A percentile compares a stretch with the other conserved stretches of the same genome.
Evolutionary conservation across 441 rosid genomes (phyloP).

Genomic region (Erysimum cheiri): DNA sequence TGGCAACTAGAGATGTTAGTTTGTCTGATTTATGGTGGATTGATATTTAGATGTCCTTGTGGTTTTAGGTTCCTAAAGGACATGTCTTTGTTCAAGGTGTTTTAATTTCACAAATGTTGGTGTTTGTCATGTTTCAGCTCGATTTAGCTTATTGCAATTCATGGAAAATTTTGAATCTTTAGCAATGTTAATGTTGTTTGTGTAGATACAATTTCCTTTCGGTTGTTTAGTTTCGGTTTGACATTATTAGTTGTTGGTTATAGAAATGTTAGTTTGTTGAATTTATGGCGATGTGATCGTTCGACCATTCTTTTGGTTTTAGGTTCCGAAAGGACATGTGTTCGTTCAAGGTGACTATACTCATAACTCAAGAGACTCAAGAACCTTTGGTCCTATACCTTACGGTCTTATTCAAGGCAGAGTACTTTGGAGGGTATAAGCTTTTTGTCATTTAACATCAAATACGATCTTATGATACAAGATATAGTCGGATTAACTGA

Average conservation of each 20-base stretch:
- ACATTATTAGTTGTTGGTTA: neutral
- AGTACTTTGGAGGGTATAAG: conserved; percentile 68
- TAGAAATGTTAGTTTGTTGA: conserved; percentile 24
- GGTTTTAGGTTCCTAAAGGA: conserved; percentile 73
- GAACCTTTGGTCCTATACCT: conserved; percentile 75
- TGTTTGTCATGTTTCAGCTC: conserved; percentile 1
- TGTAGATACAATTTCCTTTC: conserved; percentile 1
- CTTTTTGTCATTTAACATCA: neutral
- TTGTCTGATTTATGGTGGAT: conserved; percentile 13
- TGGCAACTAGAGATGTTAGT: conserved; percentile 5
- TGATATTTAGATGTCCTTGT: conserved; percentile 5
- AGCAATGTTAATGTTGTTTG: conserved; percentile 5
- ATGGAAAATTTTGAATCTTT: neutral
- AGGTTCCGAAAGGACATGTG: conserved; percentile 83
- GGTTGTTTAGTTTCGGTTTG: conserved; percentile 1
- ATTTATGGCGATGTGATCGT: conserved; percentile 7
- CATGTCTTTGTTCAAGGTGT: conserved; percentile 49
- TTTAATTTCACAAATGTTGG: conserved; percentile 1
- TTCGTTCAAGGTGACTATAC: conserved; percentile 69
- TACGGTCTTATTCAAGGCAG: conserved; percentile 72
- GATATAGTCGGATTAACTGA: neutral
- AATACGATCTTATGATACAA: neutral
- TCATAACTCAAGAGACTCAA: conserved; percentile 66
- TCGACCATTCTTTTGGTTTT: conserved; percentile 7
- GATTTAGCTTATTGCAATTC: neutral